Evolutionary conservation across 2,329 filamentous ascomycete species (phyloP).

Genomic region (Chrysoporthe austroafricana): DNA sequence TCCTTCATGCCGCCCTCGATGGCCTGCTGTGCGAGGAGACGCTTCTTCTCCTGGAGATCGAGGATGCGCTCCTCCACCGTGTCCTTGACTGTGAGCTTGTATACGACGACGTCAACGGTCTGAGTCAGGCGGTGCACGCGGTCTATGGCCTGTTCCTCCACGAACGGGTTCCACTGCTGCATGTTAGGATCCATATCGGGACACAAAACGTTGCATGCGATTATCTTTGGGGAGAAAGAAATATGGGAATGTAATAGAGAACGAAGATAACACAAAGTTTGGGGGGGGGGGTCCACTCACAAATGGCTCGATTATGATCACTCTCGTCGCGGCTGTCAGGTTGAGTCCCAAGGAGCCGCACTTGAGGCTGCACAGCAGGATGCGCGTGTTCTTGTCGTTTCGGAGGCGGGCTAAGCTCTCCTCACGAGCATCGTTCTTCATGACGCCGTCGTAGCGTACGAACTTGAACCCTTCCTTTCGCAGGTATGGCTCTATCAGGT

Average conservation of each 20-base stretch:
- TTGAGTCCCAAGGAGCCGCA: conserved; percentile 94
- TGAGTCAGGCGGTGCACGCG: conserved; percentile 98
- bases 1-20: conserved; percentile 77
- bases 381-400: conserved; percentile 73
- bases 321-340: conserved; percentile 87
- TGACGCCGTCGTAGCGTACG: conserved; percentile 90
- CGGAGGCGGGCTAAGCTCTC: conserved; percentile 79
- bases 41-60: conserved; percentile 92
- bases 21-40: conserved; percentile 85
- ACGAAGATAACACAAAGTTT: background rate
- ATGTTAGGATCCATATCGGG: conserved; percentile 20
- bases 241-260: background rate
- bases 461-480: conserved; percentile 73
- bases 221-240: background rate
- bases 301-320: conserved; percentile 95
- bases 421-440: conserved; percentile 92
- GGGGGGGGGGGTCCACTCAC: conserved; percentile 72
- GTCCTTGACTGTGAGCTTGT: conserved; percentile 84
- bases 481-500: conserved; percentile 92
- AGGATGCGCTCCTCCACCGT: conserved; percentile 94
- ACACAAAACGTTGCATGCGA: no score
- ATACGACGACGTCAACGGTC: conserved; percentile 91
- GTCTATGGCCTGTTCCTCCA: conserved; percentile 98
- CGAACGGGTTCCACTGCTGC: conserved; percentile 62
- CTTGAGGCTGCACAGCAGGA: conserved; percentile 90